A percentile compares a stretch with the other conserved stretches of the same genome.
phyloP scores from a whole-genome alignment of 179 eudicot species.

The Drosera spatulata region DNA sequence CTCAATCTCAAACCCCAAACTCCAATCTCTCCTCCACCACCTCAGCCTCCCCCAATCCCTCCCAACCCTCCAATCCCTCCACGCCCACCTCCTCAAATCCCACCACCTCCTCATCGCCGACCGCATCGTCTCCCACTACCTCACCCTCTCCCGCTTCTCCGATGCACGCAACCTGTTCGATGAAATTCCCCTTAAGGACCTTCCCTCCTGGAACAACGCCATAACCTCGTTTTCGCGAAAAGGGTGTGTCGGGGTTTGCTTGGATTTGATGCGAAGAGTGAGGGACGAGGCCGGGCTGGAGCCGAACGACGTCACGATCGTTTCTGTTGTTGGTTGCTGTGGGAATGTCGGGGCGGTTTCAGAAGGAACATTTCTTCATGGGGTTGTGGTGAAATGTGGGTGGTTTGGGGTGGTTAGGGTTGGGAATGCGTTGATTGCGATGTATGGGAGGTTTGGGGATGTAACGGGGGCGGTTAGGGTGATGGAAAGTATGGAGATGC shows the following conservation, averaged over 20 bases:
- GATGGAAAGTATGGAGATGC: neutral
- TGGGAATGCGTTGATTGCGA: constrained; percentile 31
- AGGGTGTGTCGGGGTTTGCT: constrained; percentile 13
- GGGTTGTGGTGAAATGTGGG: constrained; percentile 18
- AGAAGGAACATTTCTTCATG: constrained; percentile 26
- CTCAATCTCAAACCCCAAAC: no score
- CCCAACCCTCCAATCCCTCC: no score
- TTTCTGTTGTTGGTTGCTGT: constrained; percentile 22
- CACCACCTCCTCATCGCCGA: constrained; percentile 13
- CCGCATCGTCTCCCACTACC: constrained; percentile 20
- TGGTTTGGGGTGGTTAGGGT: constrained; percentile 19
- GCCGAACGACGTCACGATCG: constrained; percentile 32
- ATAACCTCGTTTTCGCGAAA: constrained; percentile 20
- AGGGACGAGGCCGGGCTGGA: constrained; percentile 11
- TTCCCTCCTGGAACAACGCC: constrained; percentile 40
- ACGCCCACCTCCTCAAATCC: no score
- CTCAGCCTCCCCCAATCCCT: no score
- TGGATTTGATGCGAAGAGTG: constrained; percentile 22
- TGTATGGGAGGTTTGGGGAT: constrained; percentile 26
- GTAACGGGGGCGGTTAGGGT: neutral
- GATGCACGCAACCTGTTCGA: constrained; percentile 31
- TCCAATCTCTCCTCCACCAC: no score
- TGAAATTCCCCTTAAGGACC: constrained; percentile 26
- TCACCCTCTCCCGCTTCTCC: constrained; percentile 4
- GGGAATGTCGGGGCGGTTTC: constrained; percentile 7